Evolutionary conservation across 139 green algal genomes (phyloP), one percentile per base, ranked within the genome.

Genomic region (Asterochloris sp.): DNA sequence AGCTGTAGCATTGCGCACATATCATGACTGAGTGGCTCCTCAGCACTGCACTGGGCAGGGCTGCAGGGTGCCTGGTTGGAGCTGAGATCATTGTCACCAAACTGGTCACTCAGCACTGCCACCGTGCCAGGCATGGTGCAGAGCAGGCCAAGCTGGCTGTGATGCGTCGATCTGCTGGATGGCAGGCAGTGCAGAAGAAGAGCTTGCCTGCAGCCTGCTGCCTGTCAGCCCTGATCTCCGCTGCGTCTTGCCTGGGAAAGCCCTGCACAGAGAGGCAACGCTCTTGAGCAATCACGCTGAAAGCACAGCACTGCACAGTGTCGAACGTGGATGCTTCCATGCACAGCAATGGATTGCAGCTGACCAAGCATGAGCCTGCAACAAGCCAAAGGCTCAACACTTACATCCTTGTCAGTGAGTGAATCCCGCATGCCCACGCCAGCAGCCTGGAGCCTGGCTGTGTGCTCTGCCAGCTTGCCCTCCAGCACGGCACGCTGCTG

Each of bases 191-290:
- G 38, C 38, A 54, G 38, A 54, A 54, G 38, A 54, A 1, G 66
- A 71, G 66, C 66, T 71, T 23, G 21, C 77, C 77, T 63, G 62
- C 62, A 13, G 73, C 77, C 61, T 73, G 62, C 62, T 97, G 85
- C 13, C 94, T 86, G 68, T 97, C 92, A 2, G 71, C 82, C 6
- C 94, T 84, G 1, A 97, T 87, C 24, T 84, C 78, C 11, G 78
- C 93, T 0, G 98, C 90, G 83, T 98, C 93, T 28, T 85, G 78
- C 0, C 94, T 77, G 0, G 94, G 94, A 66, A 91, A 98, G 26
- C 94, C 94, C 94, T 98, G 86, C 78, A 85, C 0, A 0, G 26
- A 6, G 21, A 29, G 15, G 9, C 14, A 54, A 54, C 38, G 38
- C 38, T 2, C 38, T 10, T 54, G 38, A 54, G 4, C 38, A 54